phyloP scores from a whole-genome alignment of 148 eudicot species.

The Salicornia ramosissima region DNA sequence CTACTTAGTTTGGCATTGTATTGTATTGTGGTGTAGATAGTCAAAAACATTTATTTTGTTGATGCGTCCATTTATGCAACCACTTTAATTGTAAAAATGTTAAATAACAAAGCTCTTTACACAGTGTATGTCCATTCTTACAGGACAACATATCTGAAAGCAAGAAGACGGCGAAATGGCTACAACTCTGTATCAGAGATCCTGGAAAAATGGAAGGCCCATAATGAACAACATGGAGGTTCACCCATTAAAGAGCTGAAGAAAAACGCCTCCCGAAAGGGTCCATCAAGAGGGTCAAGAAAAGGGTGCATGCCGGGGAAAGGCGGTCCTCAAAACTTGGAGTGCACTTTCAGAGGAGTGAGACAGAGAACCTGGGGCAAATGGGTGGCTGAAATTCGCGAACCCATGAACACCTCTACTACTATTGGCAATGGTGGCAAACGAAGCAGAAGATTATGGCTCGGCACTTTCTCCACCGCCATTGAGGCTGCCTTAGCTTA shows the following conservation, averaged over 20 bases:
- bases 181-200: slow-evolving; percentile 28
- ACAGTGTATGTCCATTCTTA: background rate
- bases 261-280: slow-evolving; percentile 19
- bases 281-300: slow-evolving; percentile 41
- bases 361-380: slow-evolving; percentile 56
- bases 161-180: slow-evolving; percentile 31
- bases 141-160: slow-evolving; percentile 20
- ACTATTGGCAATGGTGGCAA: background rate
- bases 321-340: slow-evolving; percentile 52
- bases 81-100: background rate
- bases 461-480: slow-evolving; percentile 43
- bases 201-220: slow-evolving; percentile 35
- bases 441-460: slow-evolving; percentile 42
- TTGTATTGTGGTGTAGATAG: too few relatives aligned
- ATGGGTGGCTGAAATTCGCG: slow-evolving; percentile 58
- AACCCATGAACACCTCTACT: slow-evolving; percentile 23
- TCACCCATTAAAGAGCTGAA: slow-evolving; percentile 10
- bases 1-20: too few relatives aligned
- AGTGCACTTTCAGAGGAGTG: slow-evolving; percentile 38
- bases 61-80: background rate
- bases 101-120: background rate
- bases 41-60: too few relatives aligned
- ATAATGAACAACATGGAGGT: slow-evolving; percentile 20
- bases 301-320: slow-evolving; percentile 54
- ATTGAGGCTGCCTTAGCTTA: slow-evolving; percentile 46